Evolutionary conservation across 2,329 filamentous ascomycete genomes (phyloP).

Genomic region (Aspergillus sp.): DNA sequence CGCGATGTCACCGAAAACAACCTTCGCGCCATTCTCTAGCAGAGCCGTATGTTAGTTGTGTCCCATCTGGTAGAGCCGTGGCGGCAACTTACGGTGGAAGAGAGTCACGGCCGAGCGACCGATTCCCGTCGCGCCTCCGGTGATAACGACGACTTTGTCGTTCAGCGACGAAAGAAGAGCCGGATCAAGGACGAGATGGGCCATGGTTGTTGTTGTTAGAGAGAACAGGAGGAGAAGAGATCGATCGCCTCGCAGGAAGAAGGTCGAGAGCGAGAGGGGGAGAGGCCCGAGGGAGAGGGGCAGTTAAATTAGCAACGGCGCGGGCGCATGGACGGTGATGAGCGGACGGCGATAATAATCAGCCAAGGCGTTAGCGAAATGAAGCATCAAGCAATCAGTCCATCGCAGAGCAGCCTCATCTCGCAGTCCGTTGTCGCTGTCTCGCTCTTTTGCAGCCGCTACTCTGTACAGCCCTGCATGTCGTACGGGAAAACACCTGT

Average conservation of each 20-base stretch:
- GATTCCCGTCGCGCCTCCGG: slow-evolving; percentile 2
- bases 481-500: too few species aligned
- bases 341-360: too few species aligned
- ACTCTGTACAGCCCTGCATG: too few species aligned
- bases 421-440: too few species aligned
- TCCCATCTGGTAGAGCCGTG: background rate
- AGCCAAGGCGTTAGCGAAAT: too few species aligned
- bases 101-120: slow-evolving; percentile 1
- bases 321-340: too few species aligned
- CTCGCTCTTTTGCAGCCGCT: too few species aligned
- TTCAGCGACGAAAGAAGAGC: background rate
- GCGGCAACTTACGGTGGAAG: slow-evolving; percentile 1
- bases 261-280: background rate
- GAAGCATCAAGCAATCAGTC: too few species aligned
- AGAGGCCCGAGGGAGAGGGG: too few species aligned
- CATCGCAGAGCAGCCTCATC: too few species aligned
- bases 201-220: background rate
- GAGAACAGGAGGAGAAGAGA: background rate
- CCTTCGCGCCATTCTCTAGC: slow-evolving; percentile 1
- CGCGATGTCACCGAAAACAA: slow-evolving; percentile 1
- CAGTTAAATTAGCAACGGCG: too few species aligned
- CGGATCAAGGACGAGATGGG: background rate
- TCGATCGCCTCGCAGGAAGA: background rate
- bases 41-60: background rate
- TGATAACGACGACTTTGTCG: slow-evolving; percentile 5